Base-by-base conservation (phyloP, 23 red algal species). In the Gracilaria domingensis region DNA sequence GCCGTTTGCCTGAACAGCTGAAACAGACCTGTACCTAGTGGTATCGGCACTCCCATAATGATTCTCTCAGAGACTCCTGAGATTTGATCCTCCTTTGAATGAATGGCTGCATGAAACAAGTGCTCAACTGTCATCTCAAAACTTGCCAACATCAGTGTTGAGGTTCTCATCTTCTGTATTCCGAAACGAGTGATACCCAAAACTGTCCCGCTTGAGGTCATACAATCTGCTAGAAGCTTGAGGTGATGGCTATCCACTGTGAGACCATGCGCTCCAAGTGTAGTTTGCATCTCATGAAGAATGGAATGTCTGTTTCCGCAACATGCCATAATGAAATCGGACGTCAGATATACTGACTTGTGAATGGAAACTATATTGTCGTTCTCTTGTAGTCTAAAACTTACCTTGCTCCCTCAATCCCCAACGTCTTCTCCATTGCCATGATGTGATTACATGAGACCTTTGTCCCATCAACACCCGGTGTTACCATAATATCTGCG, bases 111-210 rank as follows among this genome's bases (percentile, higher is more conserved):
- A 69, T 99, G 94, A 79, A 99, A 99, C 25, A 99, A 87, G 79
- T 99, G 97, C 57, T 99, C 97, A 0, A 99, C 94, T 56, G 97
- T 96, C 94, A 94, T 99, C 87, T 99, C 97, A 66, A 99, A 99
- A 65, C 88, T 93, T 25, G 97, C 97, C 29, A 99, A 75, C 97
- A 99, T 99, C 32, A 99, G 83, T 26, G 97, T 96, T 57, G 93
- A 96, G 0, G 94, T 87, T 78, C 92, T 88, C 94, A 99, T 96
- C 77, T 96, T 96, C 81, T 88, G 88, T 45, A 99, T 99, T 1
- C 97, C 97, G 64, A 99, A 99, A 56, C 97, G 76, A 1, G 91
- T 96, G 42, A 95, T 94, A 36, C 92, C 94, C 50, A 96, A 81
- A 38, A 99, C 83, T 7, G 92, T 70, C 11, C 92, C 95, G 35